These are phyloP conservation scores for Heliosperma pusillum DNA, from an alignment of 148 eudicot species.

Conservation along the genomic window DNA sequence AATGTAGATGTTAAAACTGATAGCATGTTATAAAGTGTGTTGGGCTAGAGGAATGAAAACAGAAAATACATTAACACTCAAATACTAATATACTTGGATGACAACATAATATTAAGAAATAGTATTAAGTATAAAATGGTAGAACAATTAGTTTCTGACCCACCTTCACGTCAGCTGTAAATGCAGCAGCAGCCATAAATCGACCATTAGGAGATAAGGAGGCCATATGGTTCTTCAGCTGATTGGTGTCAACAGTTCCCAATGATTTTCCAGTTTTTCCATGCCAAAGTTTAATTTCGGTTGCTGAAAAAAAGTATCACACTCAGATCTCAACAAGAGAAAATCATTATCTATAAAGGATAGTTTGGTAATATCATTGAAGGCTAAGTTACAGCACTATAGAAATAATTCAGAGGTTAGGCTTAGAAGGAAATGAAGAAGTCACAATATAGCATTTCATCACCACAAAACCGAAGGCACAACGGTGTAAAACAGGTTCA, in stretches of 20 bases:
- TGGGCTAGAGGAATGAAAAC: neutral
- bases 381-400: neutral
- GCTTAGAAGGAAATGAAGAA: neutral
- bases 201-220: slow-evolving; percentile 93
- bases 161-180: slow-evolving; percentile 99
- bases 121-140: too few relatives aligned
- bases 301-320: slow-evolving; percentile 44
- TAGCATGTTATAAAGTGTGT: neutral
- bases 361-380: neutral
- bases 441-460: neutral
- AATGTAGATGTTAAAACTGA: neutral
- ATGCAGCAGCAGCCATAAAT: slow-evolving; percentile 98
- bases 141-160: neutral
- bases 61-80: neutral
- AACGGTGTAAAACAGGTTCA: neutral
- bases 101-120: neutral
- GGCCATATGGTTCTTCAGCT: slow-evolving; percentile 92
- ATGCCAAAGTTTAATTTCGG: slow-evolving; percentile 96
- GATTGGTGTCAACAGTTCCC: slow-evolving; percentile 88
- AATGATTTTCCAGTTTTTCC: slow-evolving; percentile 82
- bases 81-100: neutral
- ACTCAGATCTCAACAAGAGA: neutral
- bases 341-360: slow-evolving; percentile 3
- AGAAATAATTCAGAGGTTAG: neutral
- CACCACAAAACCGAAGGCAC: neutral